Conservation (phyloP, 2,329 filamentous ascomycete genomes). For the Xylariaceae sp. region DNA sequence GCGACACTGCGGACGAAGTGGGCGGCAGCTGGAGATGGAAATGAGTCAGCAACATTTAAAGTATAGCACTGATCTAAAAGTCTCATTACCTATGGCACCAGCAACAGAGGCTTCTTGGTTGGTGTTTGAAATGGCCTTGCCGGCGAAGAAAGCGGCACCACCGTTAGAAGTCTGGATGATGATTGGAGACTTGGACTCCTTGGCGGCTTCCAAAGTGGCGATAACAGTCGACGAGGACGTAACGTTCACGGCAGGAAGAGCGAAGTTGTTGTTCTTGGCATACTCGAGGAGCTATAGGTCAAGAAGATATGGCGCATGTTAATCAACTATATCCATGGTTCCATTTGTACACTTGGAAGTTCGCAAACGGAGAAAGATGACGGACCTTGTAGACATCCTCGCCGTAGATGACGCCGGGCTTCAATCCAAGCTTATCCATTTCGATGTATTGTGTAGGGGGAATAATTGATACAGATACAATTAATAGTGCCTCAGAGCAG, state of each 20-base stretch:
- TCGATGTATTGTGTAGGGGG: slow-evolving; percentile 3
- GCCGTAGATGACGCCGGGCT: slow-evolving; percentile 28
- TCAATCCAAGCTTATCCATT: slow-evolving; percentile 22
- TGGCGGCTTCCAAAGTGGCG: slow-evolving; percentile 87
- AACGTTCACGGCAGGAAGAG: slow-evolving; percentile 88
- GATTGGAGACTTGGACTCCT: slow-evolving; percentile 85
- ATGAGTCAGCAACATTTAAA: too few relatives aligned
- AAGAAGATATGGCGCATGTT: background rate
- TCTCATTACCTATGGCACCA: slow-evolving; percentile 62
- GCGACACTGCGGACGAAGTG: slow-evolving; percentile 91
- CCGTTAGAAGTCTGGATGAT: slow-evolving; percentile 93
- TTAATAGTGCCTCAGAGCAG: too few relatives aligned
- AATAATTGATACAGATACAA: slow-evolving; percentile 1
- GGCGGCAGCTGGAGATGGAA: slow-evolving; percentile 59
- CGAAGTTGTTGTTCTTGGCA: slow-evolving; percentile 67
- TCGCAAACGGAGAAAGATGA: slow-evolving; percentile 1
- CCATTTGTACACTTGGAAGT: background rate
- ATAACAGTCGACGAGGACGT: slow-evolving; percentile 88
- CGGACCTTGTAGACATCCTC: slow-evolving; percentile 25
- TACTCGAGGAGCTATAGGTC: slow-evolving; percentile 17
- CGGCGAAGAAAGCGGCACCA: slow-evolving; percentile 88
- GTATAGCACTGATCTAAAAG: too few relatives aligned
- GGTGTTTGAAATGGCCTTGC: slow-evolving; percentile 78
- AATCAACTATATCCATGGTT: background rate
- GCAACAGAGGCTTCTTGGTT: slow-evolving; percentile 85